Evolutionary conservation across 2,329 filamentous ascomycete genomes (phyloP).

Genomic region (Graphiopsis chlorocephala): DNA sequence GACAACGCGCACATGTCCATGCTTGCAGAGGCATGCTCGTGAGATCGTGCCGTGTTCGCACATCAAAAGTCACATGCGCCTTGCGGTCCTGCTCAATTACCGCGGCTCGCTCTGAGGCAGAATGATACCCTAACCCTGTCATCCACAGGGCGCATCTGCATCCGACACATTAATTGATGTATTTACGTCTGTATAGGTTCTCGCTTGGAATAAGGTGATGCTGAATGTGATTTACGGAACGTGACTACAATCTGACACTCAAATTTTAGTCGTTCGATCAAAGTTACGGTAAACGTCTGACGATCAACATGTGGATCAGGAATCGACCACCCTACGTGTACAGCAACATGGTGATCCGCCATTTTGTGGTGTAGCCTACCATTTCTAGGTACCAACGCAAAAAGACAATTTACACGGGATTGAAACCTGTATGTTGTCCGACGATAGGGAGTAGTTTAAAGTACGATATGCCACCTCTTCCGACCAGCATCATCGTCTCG

Average conservation of each 20-base stretch:
- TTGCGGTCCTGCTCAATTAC: background rate
- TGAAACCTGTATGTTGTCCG: background rate
- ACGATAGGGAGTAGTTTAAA: background rate
- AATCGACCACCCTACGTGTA: background rate
- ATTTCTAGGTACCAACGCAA: background rate
- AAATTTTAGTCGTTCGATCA: background rate
- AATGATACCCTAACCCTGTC: background rate
- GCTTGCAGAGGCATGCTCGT: constrained; percentile 10
- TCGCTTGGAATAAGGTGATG: background rate
- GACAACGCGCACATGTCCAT: constrained; percentile 12
- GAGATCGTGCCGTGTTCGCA: background rate
- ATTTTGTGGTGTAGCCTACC: background rate
- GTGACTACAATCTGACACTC: background rate
- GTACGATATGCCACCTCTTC: constrained; percentile 18
- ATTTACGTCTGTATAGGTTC: background rate
- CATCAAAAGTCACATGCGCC: constrained; percentile 1
- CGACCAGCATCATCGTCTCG: constrained; percentile 25
- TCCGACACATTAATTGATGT: background rate
- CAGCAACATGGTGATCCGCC: background rate
- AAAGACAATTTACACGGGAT: background rate
- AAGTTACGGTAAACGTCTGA: background rate
- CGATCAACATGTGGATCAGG: background rate
- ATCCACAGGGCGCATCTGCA: accelerated
- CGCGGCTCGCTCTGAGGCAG: background rate
- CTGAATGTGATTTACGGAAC: background rate